Evolutionary conservation across 257 asterid genomes (phyloP).

Genomic region (Avicennia marina): DNA sequence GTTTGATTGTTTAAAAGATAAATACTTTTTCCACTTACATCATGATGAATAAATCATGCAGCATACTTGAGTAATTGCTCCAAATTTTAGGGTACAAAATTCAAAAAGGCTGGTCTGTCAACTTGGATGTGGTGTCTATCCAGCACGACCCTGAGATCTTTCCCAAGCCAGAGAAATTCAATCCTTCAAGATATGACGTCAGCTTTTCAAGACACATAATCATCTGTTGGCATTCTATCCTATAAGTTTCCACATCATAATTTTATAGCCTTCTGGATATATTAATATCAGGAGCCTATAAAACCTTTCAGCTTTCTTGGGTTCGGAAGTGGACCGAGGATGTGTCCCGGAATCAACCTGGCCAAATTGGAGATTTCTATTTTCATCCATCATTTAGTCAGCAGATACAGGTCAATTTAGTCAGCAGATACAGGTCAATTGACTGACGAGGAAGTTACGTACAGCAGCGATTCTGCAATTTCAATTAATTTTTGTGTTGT

Average conservation of each 20-base stretch:
- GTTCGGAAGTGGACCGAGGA: slow-evolving; percentile 82
- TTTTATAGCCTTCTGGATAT: not conserved
- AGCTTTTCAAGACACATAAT: slow-evolving; percentile 25
- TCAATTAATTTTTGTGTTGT: not conserved
- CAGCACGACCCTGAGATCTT: slow-evolving; percentile 69
- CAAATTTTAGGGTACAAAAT: slow-evolving; percentile 50
- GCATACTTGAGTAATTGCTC: slow-evolving; percentile 14
- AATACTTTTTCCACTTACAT: not conserved
- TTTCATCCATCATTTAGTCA: slow-evolving; percentile 75
- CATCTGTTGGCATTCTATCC: not conserved
- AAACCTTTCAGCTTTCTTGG: slow-evolving; percentile 83
- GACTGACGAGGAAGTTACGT: not conserved
- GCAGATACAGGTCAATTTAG: slow-evolving; percentile 74
- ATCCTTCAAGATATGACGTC: slow-evolving; percentile 77
- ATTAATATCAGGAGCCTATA: slow-evolving; percentile 46
- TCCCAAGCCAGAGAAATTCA: slow-evolving; percentile 60
- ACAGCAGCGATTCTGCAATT: not conserved
- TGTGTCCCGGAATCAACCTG: slow-evolving; percentile 92
- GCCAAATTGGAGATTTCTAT: slow-evolving; percentile 74
- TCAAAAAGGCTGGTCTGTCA: slow-evolving; percentile 70
- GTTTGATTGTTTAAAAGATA: not conserved
- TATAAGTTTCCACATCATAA: not conserved
- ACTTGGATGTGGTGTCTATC: slow-evolving; percentile 81
- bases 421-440: slow-evolving; percentile 71
- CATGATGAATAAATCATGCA: not conserved